Conservation (phyloP, 1,284 basidiomycete species). For the Fomes fomentarius region DNA sequence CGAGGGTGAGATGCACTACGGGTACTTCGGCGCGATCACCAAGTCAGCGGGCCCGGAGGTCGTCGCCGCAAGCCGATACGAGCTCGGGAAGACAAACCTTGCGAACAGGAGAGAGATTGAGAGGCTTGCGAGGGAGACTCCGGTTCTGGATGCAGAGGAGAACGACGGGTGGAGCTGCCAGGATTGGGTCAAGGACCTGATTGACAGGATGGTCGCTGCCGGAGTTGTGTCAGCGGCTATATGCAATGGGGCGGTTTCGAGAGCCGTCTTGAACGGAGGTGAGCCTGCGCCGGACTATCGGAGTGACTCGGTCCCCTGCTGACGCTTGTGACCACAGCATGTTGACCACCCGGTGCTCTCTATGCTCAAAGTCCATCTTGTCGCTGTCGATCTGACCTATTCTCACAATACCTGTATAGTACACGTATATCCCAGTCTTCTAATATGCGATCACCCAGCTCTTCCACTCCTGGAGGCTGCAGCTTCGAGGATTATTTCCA, state of each 20-base stretch:
- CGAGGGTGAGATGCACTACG: constrained; percentile 16
- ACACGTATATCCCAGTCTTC: too few relatives aligned
- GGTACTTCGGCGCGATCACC: constrained; percentile 22
- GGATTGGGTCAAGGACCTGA: constrained; percentile 16
- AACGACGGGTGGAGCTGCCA: neutral
- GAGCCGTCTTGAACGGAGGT: too few relatives aligned
- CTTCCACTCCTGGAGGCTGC: too few relatives aligned
- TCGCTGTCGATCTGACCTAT: too few relatives aligned
- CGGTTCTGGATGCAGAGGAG: constrained; percentile 1
- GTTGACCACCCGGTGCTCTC: too few relatives aligned
- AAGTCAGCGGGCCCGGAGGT: constrained; percentile 17
- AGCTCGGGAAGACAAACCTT: constrained; percentile 12
- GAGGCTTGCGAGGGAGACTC: constrained; percentile 12
- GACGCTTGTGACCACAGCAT: too few relatives aligned
- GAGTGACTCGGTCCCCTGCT: too few relatives aligned
- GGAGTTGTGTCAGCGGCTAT: constrained; percentile 3
- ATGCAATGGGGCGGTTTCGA: neutral
- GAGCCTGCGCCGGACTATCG: too few relatives aligned
- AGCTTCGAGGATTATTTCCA: too few relatives aligned
- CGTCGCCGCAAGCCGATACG: constrained; percentile 11
- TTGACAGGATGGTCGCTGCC: constrained; percentile 12
- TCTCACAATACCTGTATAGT: too few relatives aligned
- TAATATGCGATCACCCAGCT: too few relatives aligned
- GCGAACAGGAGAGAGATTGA: constrained; percentile 13
- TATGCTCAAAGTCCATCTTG: too few relatives aligned